Percentiles rank a stretch among this genome's conserved stretches.
These are phyloP conservation scores for Fusarium dimerum DNA, from an alignment of 2,329 filamentous ascomycete genomes.

Conservation along the genomic window DNA sequence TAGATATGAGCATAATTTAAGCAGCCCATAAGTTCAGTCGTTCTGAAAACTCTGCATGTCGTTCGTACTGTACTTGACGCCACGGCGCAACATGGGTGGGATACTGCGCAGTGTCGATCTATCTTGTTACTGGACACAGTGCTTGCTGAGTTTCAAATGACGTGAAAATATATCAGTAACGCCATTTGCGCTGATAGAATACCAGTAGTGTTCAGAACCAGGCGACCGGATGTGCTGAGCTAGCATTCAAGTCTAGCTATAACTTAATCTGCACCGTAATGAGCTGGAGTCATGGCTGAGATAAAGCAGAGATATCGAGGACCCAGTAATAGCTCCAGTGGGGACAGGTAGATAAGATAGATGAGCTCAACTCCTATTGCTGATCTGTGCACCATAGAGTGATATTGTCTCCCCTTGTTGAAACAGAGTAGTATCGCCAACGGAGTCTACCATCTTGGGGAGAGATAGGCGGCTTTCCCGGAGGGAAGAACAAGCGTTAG, in stretches of 20 bases:
- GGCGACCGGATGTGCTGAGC: too few species aligned
- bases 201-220: too few species aligned
- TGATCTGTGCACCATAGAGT: not conserved
- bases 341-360: not conserved
- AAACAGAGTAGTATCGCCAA: not conserved
- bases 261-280: too few species aligned
- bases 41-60: not conserved
- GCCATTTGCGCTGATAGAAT: too few species aligned
- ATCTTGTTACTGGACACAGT: not conserved
- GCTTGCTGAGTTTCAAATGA: too few species aligned
- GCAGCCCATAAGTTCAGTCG: not conserved
- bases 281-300: too few species aligned
- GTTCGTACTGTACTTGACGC: not conserved
- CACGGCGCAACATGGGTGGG: not conserved
- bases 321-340: not conserved
- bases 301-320: not conserved
- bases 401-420: not conserved
- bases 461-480: slow-evolving; percentile 22
- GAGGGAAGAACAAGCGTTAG: slow-evolving; percentile 6
- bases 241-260: too few species aligned
- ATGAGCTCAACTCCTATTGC: not conserved
- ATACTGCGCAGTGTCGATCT: not conserved
- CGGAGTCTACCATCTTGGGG: not conserved
- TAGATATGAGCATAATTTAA: not conserved
- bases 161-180: too few species aligned